Base-by-base conservation (phyloP, 2,329 filamentous ascomycete genomes). In the Orbilia ellipsospora region DNA sequence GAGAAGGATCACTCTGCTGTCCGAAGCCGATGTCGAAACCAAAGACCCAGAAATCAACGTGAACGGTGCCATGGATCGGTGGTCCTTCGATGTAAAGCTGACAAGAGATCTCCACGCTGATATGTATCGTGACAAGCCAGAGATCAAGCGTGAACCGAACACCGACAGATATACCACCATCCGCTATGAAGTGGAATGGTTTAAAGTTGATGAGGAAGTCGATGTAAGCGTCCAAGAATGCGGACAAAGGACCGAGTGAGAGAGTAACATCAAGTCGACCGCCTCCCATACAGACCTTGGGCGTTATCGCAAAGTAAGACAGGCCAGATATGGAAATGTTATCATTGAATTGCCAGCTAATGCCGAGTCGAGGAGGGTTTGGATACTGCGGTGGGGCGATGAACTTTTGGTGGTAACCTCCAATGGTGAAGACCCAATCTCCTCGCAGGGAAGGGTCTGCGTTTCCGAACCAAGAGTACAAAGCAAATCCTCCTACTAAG, bases 241-340 rank as follows among this genome's bases (percentile, higher is more conserved):
- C 84, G 0, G 65, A 61, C 0, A 85, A 23, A 0, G 80, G 79
- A 0, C 83, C 83, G 2, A 80, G 13, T 7, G 62, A 55, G 0
- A 83, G 75, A 0, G 75, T 48, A 0, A 80, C 80, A 40, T 81
- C 77, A 0, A 85, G 77, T 0, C 77, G 48, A 0, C 81, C 83
- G 1, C 84, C 83, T 2, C 77, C 83, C 84, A 85, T 85, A 69
- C 80, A 81, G 0, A 66, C 78, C 60, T 84, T 83, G 12, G 83
- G 83, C 0, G 83, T 85, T 16, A 85, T 82, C 44, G 83, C 84
- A 56, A 84, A 84, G 78, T 84, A 85, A 0, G 83, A 82, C 63
- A 84, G 67, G 1, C 84, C 84, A 4, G 72, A 61, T 48, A 85
- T 81, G 0, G 60, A 79, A 23, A 85, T 74, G 0, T 64, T 73